Percentiles rank a stretch among this genome's conserved stretches.
Evolutionary conservation across 176 grass and related monocot genomes (phyloP).

Genomic region (Tuctoria greenei): DNA sequence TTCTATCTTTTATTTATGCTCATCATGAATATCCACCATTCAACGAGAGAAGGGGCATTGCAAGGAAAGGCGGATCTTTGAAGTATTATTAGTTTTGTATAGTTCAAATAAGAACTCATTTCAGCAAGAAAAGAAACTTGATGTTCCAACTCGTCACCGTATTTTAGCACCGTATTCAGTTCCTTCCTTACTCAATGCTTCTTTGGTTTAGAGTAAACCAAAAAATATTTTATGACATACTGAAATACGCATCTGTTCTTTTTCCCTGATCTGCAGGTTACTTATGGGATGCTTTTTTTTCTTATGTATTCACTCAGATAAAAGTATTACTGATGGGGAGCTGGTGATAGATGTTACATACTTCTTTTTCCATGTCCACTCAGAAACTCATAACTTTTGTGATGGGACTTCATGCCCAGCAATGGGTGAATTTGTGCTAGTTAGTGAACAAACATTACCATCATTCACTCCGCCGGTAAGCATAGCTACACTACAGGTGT

Average conservation of each 20-base stretch:
- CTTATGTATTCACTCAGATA: slow-evolving; percentile 43
- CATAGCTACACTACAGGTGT: not conserved
- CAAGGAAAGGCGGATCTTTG: not conserved
- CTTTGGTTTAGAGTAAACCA: not conserved
- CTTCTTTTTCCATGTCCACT: slow-evolving; percentile 60
- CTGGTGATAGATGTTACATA: slow-evolving; percentile 70
- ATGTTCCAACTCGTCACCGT: not conserved
- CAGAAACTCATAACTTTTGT: slow-evolving; percentile 77
- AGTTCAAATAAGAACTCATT: not conserved
- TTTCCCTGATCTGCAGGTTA: not conserved
- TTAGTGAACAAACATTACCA: slow-evolving; percentile 46
- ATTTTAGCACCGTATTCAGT: not conserved
- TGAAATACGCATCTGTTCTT: not conserved
- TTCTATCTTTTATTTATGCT: not conserved
- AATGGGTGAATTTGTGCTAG: slow-evolving; percentile 47
- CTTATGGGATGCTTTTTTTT: not conserved
- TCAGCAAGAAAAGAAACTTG: not conserved
- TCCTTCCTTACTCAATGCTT: not conserved
- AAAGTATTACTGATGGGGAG: slow-evolving; percentile 49
- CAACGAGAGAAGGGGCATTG: not conserved
- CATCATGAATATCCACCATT: not conserved
- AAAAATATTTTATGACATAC: not conserved
- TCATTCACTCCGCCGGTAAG: slow-evolving; percentile 61
- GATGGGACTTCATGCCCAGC: slow-evolving; percentile 59
- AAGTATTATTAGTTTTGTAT: not conserved